Conservation (phyloP, 2,329 filamentous ascomycete genomes). For the Zalaria sp. region DNA sequence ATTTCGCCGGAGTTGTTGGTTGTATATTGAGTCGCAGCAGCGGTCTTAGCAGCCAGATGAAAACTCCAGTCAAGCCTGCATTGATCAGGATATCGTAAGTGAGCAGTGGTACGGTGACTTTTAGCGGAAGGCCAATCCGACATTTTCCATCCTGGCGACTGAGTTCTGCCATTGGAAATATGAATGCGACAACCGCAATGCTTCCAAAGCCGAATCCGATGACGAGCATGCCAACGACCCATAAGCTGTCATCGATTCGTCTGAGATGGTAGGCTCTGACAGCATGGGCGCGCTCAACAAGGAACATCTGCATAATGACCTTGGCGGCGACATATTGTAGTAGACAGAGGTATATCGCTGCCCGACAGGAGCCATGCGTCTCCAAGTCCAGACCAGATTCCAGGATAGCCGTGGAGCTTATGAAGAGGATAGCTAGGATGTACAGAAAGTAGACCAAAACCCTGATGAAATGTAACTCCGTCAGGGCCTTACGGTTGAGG, state of each 20-base stretch:
- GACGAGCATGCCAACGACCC: slow-evolving; percentile 15
- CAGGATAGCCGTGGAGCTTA: background rate
- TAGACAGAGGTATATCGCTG: slow-evolving; percentile 22
- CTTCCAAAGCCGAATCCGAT: slow-evolving; percentile 9
- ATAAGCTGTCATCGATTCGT: slow-evolving; percentile 20
- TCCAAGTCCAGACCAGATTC: slow-evolving; percentile 15
- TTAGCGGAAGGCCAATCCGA: slow-evolving; percentile 23
- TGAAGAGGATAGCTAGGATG: background rate
- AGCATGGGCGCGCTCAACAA: slow-evolving; percentile 26
- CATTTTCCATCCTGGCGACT: slow-evolving; percentile 19
- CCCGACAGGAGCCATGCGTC: slow-evolving; percentile 14
- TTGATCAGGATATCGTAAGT: slow-evolving; percentile 25
- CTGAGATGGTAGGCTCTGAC: slow-evolving; percentile 19
- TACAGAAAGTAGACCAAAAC: background rate
- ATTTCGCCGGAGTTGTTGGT: background rate
- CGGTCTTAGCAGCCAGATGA: slow-evolving; percentile 22
- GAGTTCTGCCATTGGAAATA: slow-evolving; percentile 18
- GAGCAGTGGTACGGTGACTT: slow-evolving; percentile 21
- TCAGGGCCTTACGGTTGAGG: background rate
- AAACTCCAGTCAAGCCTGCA: slow-evolving; percentile 23
- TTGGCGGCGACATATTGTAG: slow-evolving; percentile 23
- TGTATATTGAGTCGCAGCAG: background rate
- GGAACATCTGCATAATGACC: slow-evolving; percentile 23
- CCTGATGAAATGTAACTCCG: background rate
- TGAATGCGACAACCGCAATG: slow-evolving; percentile 9